Conservation (phyloP, 345 rosid species). For the Streptanthus diversifolius region DNA sequence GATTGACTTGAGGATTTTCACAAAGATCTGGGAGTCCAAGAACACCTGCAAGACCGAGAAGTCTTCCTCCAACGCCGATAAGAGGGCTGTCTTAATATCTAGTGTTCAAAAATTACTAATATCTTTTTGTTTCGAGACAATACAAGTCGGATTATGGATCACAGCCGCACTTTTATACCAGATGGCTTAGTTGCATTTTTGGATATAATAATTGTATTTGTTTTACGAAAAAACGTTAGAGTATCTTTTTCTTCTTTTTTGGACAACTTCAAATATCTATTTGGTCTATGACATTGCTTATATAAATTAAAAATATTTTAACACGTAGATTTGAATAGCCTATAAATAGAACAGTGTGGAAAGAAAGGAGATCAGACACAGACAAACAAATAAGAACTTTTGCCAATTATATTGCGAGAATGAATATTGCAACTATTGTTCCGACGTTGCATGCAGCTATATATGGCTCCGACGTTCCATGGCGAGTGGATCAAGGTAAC, state of each 20-base stretch:
- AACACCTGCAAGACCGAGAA: not conserved
- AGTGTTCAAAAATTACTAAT: not conserved
- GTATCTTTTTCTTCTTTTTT: not conserved
- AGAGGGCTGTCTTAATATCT: not conserved
- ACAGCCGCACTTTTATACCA: too few species aligned
- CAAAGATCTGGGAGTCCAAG: not conserved
- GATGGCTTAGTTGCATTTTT: not conserved
- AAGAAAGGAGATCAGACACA: not conserved
- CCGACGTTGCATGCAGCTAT: constrained; percentile 4
- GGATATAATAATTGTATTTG: not conserved
- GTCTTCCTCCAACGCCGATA: not conserved
- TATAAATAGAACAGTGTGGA: not conserved
- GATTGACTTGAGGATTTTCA: not conserved
- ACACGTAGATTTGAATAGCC: not conserved
- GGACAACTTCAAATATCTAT: not conserved
- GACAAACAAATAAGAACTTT: not conserved
- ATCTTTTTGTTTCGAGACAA: not conserved
- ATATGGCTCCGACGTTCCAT: not conserved
- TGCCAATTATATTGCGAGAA: not conserved
- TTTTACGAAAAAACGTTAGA: too few species aligned
- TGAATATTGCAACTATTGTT: not conserved
- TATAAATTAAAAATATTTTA: not conserved
- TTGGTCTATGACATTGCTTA: not conserved
- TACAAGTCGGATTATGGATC: not conserved
- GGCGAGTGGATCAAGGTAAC: constrained; percentile 16